Conservation (phyloP, 345 rosid species). For the Garcia nutans region DNA sequence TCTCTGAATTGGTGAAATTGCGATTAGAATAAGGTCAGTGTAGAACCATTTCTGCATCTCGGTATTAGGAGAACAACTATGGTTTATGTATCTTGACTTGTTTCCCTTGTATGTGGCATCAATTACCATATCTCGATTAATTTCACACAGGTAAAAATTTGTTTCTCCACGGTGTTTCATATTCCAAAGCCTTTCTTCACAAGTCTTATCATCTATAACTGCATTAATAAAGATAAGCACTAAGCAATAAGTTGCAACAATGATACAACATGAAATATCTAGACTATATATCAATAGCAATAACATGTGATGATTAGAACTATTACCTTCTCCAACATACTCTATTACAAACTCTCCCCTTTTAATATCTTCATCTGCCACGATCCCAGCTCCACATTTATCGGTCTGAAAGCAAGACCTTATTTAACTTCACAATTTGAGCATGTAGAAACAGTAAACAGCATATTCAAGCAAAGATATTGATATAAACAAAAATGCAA, state of each 20-base stretch:
- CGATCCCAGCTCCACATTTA: constrained; percentile 93
- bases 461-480: constrained; percentile 6
- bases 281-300: constrained; percentile 4
- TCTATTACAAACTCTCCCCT: constrained; percentile 92
- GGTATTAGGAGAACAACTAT: constrained; percentile 88
- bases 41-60: constrained; percentile 98
- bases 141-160: constrained; percentile 90
- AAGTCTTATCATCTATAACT: constrained; percentile 94
- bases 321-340: constrained; percentile 94
- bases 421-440: constrained; percentile 31
- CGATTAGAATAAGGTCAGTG: constrained; percentile 23
- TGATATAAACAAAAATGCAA: constrained; percentile 16
- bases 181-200: constrained; percentile 92
- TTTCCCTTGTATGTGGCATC: constrained; percentile 96
- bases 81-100: constrained; percentile 94
- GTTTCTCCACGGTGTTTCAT: constrained; percentile 82
- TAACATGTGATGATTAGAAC: constrained; percentile 17
- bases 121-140: constrained; percentile 88
- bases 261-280: neutral
- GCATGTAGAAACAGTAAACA: constrained; percentile 15
- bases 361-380: constrained; percentile 84
- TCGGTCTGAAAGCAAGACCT: constrained; percentile 71
- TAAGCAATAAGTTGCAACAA: constrained; percentile 1
- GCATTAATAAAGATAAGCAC: constrained; percentile 17
- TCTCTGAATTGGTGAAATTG: constrained; percentile 8